These are phyloP conservation scores for Halenospora varia DNA, from an alignment of 495 filamentous ascomycete genomes.

Conservation along the genomic window DNA sequence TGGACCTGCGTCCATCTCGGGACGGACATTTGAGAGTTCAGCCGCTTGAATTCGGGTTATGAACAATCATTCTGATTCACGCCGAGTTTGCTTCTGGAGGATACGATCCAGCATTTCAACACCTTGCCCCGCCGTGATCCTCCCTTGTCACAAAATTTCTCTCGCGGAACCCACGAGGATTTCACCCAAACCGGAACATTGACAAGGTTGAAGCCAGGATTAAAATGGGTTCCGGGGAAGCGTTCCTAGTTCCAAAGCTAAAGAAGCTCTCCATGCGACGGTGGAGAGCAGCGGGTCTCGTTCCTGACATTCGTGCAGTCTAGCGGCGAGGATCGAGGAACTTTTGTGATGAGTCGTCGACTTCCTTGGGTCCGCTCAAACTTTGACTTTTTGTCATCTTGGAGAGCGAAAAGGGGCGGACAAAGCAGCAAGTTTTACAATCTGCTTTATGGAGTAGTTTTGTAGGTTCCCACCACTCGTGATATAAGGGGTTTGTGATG, in stretches of 20 bases:
- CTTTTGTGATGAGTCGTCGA: conserved; percentile 2
- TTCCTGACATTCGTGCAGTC: conserved; percentile 14
- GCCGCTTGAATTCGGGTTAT: not conserved
- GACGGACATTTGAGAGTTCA: not conserved
- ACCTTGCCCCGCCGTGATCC: not conserved
- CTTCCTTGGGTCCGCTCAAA: not conserved
- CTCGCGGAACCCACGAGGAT: not conserved
- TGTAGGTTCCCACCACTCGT: not conserved
- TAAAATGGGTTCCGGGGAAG: conserved; percentile 12
- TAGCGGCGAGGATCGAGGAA: not conserved
- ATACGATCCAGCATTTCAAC: not conserved
- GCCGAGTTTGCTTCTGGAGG: not conserved
- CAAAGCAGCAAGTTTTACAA: not conserved
- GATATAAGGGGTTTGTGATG: not conserved
- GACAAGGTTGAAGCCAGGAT: not conserved
- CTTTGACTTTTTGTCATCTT: not conserved
- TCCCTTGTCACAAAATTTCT: not conserved
- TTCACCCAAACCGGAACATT: not conserved
- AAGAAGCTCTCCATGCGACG: conserved; percentile 1
- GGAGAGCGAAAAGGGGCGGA: not conserved
- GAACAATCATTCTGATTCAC: not conserved
- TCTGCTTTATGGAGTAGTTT: not conserved
- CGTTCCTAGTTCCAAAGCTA: conserved; percentile 5
- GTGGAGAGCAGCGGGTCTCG: not conserved
- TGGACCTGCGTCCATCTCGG: not conserved